phyloP scores from a whole-genome alignment of 148 eudicot genomes.

The Heliosperma pusillum region DNA sequence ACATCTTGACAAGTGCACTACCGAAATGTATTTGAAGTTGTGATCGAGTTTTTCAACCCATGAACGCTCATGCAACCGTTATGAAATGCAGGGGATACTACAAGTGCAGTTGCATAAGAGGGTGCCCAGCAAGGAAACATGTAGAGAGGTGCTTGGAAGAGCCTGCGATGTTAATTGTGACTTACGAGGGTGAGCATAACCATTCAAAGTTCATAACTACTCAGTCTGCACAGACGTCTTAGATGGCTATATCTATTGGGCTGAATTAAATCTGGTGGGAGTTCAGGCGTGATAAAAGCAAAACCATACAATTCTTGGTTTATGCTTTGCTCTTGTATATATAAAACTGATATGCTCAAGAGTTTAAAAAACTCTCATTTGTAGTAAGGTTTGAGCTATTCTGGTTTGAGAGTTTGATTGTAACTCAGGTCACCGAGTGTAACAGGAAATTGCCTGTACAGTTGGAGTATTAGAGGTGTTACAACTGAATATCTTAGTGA shows the following conservation, averaged over 20 bases:
- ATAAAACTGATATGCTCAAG: conserved; percentile 15
- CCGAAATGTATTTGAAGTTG: too few species aligned
- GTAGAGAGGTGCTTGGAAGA: conserved; percentile 58
- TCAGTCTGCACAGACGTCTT: conserved; percentile 40
- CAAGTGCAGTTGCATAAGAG: conserved; percentile 62
- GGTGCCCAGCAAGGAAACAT: conserved; percentile 67
- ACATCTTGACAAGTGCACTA: too few species aligned
- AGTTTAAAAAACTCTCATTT: not conserved
- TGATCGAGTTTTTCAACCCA: too few species aligned
- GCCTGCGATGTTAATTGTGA: conserved; percentile 52
- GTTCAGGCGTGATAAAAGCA: not conserved
- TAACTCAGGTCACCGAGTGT: conserved; percentile 17
- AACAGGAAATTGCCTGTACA: conserved; percentile 16
- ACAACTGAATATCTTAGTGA: conserved; percentile 4
- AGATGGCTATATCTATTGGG: not conserved
- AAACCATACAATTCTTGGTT: conserved; percentile 13
- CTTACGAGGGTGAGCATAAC: conserved; percentile 56
- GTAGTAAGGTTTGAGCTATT: conserved; percentile 13
- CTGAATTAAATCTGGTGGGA: not conserved
- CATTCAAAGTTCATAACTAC: conserved; percentile 39
- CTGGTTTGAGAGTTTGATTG: conserved; percentile 17
- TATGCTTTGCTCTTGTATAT: conserved; percentile 21
- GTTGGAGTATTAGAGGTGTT: conserved; percentile 8
- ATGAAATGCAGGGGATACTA: conserved; percentile 51
- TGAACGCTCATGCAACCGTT: not conserved